Base-by-base conservation (phyloP, 257 asterid genomes). In the Misopates orontium region DNA sequence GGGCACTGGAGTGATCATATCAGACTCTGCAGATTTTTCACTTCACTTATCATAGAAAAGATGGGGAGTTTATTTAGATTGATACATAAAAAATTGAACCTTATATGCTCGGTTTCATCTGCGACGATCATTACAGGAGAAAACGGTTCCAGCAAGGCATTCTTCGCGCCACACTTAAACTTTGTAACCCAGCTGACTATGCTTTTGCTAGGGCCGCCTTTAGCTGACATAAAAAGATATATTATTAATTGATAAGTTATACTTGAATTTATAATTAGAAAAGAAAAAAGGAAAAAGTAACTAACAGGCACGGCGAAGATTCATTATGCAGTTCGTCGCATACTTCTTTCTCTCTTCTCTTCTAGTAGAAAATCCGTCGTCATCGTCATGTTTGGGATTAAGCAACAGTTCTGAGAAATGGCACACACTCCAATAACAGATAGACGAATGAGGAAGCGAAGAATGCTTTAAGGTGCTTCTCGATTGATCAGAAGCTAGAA, bases 331-430 rank as follows among this genome's bases (percentile, higher is more conserved):
- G 78, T 89, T 87, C 57, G 87, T 78, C 45, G 96, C 96, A 75
- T 79, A 41, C 62, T 85, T 85, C 73, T 91, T 96, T 64, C 81
- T 85, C 71, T 84, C 87, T 72, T 87, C 98, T 80, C 96, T 85
- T 75, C 97, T 78, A 68, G 83, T 83, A 62, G 36, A 28, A 28
- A 80, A 74, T 77, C 75, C 69, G 59, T 89, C 95, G 74, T 85
- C 98, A 63, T 87, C 73, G 57, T 89, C 98, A 75, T 91, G 96
- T 51, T 75, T 41, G 28, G 89, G 75, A 70, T 91, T 87, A 64
- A 91, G 98, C 67, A 91, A 91, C 16, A 96, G 96, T 87, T 89
- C 87, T 39, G 98, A 91, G 74, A 91, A 91, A 81, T 87, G 96
- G 55, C 92, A 90, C 73, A 95, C 89, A 74, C 98, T 89, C 97